phyloP scores from a whole-genome alignment of 257 asterid genomes.

The Pogostemon cablin region DNA sequence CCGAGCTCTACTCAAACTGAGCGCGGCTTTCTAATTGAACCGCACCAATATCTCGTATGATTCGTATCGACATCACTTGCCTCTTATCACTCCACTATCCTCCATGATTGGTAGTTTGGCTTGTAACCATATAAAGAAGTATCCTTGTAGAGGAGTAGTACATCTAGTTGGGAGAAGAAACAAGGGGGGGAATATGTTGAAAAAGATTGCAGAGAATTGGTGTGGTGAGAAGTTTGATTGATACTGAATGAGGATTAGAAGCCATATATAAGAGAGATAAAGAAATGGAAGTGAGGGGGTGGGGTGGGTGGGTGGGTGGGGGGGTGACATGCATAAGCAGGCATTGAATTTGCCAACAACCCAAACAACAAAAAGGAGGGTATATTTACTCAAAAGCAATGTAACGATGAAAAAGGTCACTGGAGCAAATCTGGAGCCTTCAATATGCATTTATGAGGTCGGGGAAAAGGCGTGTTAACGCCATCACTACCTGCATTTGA shows the following conservation, averaged over 20 bases:
- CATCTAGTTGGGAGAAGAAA: conserved; percentile 16
- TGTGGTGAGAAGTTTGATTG: conserved; percentile 30
- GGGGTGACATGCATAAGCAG: conserved; percentile 31
- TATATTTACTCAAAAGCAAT: conserved; percentile 65
- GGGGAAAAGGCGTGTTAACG: conserved; percentile 54
- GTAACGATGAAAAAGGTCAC: conserved; percentile 71
- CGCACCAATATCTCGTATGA: conserved; percentile 88
- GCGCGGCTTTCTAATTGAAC: conserved; percentile 84
- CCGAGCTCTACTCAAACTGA: conserved; percentile 52
- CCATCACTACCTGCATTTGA: conserved; percentile 53
- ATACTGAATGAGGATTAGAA: conserved; percentile 14
- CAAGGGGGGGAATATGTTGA: conserved; percentile 23
- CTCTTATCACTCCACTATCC: conserved; percentile 23
- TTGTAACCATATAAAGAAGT: background rate
- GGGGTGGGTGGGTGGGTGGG: conserved; percentile 3
- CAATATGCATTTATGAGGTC: conserved; percentile 79
- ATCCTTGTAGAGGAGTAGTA: background rate
- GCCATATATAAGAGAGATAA: conserved; percentile 30
- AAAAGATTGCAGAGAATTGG: conserved; percentile 1
- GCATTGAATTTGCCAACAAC: conserved; percentile 71
- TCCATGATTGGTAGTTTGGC: background rate
- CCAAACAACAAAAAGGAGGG: conserved; percentile 60
- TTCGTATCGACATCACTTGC: conserved; percentile 21
- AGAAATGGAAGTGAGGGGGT: conserved; percentile 1
- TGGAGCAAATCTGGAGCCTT: conserved; percentile 74